A percentile compares a stretch with the other conserved stretches of the same genome.
Evolutionary conservation across 2,329 filamentous ascomycete genomes (phyloP).

Genomic region (Fusarium camptoceras): DNA sequence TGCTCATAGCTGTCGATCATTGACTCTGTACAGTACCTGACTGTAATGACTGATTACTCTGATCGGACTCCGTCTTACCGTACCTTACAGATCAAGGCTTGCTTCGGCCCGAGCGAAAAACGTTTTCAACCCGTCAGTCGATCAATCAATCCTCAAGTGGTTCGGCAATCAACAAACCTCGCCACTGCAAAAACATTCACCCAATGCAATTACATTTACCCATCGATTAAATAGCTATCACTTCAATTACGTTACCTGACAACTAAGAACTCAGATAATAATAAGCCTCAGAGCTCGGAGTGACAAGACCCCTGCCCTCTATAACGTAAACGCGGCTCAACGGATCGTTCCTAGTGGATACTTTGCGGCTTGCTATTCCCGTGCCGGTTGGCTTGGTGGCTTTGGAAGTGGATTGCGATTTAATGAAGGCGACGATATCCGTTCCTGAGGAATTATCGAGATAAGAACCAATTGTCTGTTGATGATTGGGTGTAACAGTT

Average conservation of each 20-base stretch:
- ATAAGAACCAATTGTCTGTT: background rate
- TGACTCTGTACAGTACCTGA: background rate
- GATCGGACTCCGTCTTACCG: background rate
- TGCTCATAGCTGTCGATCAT: background rate
- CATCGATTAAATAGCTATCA: background rate
- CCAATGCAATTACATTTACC: background rate
- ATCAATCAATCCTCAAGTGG: background rate
- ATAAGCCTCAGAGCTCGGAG: background rate
- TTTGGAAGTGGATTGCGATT: background rate
- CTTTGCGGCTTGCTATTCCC: background rate
- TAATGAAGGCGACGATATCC: background rate
- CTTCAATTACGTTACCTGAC: conserved; percentile 13
- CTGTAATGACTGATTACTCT: background rate
- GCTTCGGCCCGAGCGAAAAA: conserved; percentile 2
- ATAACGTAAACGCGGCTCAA: conserved; percentile 32
- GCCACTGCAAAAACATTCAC: background rate
- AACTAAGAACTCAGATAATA: conserved; percentile 3
- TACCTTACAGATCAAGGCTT: background rate
- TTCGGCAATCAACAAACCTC: background rate
- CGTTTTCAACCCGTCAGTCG: background rate
- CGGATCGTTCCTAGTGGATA: conserved; percentile 11
- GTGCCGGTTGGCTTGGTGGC: background rate
- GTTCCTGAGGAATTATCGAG: background rate
- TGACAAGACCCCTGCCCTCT: conserved; percentile 10
- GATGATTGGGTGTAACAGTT: background rate